These are phyloP conservation scores for Kwoniella botswanensis DNA, from an alignment of 768 basidiomycete species.

Conservation along the genomic window DNA sequence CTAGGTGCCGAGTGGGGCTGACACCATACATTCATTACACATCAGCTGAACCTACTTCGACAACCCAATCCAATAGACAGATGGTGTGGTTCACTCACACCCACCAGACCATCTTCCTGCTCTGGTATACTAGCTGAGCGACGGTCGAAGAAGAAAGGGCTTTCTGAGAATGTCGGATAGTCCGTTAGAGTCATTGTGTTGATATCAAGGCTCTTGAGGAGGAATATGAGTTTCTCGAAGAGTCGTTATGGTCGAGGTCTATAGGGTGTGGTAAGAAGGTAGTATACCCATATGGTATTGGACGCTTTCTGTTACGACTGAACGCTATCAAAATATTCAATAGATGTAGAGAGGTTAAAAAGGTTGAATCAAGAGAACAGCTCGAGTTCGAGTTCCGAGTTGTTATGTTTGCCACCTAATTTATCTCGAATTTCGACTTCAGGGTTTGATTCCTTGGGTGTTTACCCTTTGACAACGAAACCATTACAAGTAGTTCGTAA, in stretches of 20 bases:
- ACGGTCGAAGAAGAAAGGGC: conserved; percentile 58
- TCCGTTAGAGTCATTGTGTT: conserved; percentile 20
- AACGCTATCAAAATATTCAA: too few species aligned
- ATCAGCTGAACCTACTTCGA: neutral
- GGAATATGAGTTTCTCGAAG: too few species aligned
- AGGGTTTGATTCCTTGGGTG: neutral
- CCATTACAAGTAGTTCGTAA: neutral
- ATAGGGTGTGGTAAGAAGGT: too few species aligned
- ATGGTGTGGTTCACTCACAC: conserved; percentile 41
- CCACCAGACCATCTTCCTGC: conserved; percentile 48
- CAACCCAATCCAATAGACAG: neutral
- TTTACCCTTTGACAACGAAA: neutral
- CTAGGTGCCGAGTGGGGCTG: conserved; percentile 82
- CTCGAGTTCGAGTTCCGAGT: neutral
- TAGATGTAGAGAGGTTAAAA: too few species aligned
- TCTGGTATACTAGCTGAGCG: conserved; percentile 41
- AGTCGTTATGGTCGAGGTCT: too few species aligned
- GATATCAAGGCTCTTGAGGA: conserved; percentile 8
- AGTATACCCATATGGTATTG: too few species aligned
- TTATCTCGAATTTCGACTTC: conserved; percentile 10
- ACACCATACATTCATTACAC: neutral
- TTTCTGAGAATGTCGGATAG: conserved; percentile 56
- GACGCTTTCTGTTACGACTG: too few species aligned
- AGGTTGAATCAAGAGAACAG: too few species aligned
- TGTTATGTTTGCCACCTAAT: conserved; percentile 17